Evolutionary conservation across 2,329 filamentous ascomycete genomes (phyloP).

Genomic region (Myriosclerotinia curreyana): DNA sequence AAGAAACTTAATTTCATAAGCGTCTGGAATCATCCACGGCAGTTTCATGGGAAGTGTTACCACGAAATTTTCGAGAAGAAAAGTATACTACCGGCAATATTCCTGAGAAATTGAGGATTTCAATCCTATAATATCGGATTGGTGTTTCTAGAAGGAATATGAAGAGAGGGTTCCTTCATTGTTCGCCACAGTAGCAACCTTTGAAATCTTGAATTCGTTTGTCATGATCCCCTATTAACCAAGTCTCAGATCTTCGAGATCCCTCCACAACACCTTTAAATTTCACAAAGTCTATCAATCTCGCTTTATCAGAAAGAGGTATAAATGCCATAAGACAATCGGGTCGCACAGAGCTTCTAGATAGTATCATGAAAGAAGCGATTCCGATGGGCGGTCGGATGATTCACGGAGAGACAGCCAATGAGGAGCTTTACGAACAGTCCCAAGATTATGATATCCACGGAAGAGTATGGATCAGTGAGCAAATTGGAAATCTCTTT

Average conservation of each 20-base stretch:
- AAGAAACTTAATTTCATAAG: background rate
- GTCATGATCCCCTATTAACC: background rate
- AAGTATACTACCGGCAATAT: background rate
- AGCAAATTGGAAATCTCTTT: background rate
- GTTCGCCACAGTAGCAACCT: background rate
- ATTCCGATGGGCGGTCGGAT: slow-evolving; percentile 96
- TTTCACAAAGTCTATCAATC: slow-evolving; percentile 97
- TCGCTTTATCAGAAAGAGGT: slow-evolving; percentile 89
- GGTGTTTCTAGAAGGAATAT: background rate
- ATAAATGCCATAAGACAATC: slow-evolving; percentile 81
- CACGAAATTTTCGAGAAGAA: background rate
- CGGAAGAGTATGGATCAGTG: slow-evolving; percentile 61
- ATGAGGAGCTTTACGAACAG: slow-evolving; percentile 68
- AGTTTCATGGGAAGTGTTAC: slow-evolving; percentile 3
- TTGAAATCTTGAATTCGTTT: background rate
- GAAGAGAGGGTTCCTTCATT: background rate
- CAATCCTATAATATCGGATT: too few relatives aligned
- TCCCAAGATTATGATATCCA: slow-evolving; percentile 89
- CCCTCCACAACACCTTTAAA: slow-evolving; percentile 81
- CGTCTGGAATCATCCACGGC: too few relatives aligned
- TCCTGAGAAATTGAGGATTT: background rate
- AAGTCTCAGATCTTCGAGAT: slow-evolving; percentile 72
- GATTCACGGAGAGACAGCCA: slow-evolving; percentile 73
- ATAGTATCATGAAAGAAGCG: slow-evolving; percentile 70
- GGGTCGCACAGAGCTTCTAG: slow-evolving; percentile 63